Conservation (phyloP, 805 yeast species). For the Hanseniaspora thailandica region DNA sequence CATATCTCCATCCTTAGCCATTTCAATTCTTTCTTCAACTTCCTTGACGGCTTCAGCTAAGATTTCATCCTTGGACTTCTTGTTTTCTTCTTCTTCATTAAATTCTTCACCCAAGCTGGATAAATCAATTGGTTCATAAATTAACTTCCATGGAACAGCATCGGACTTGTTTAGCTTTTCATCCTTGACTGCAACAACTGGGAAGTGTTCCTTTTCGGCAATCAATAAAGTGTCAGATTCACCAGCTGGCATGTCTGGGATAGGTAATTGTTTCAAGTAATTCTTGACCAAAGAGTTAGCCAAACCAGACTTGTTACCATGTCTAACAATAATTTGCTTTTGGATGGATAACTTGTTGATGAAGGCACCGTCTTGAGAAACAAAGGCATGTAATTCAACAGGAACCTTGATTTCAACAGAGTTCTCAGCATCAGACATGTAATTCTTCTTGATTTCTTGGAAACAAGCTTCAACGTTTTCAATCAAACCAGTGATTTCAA, state of each 20-base stretch:
- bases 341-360: constrained; percentile 43
- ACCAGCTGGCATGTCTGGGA: constrained; percentile 36
- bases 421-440: constrained; percentile 49
- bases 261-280: constrained; percentile 33
- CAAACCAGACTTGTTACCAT: constrained; percentile 39
- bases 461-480: constrained; percentile 54
- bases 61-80: constrained; percentile 42
- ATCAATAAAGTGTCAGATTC: constrained; percentile 32
- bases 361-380: constrained; percentile 57
- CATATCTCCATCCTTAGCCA: constrained; percentile 34
- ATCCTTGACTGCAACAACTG: constrained; percentile 21
- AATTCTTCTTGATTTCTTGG: constrained; percentile 41
- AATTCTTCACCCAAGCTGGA: constrained; percentile 23
- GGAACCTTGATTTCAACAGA: constrained; percentile 45
- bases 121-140: constrained; percentile 29
- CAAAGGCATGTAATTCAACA: constrained; percentile 42
- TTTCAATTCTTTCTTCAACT: constrained; percentile 40
- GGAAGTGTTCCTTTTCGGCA: constrained; percentile 5
- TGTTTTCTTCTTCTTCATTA: constrained; percentile 28
- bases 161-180: constrained; percentile 23
- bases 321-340: constrained; percentile 46
- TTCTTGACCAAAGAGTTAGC: constrained; percentile 35
- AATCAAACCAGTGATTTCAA: constrained; percentile 48
- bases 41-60: constrained; percentile 24
- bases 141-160: constrained; percentile 56